Conservation (phyloP, 495 filamentous ascomycete species). For the Hyphodiscus hymeniophilus region DNA sequence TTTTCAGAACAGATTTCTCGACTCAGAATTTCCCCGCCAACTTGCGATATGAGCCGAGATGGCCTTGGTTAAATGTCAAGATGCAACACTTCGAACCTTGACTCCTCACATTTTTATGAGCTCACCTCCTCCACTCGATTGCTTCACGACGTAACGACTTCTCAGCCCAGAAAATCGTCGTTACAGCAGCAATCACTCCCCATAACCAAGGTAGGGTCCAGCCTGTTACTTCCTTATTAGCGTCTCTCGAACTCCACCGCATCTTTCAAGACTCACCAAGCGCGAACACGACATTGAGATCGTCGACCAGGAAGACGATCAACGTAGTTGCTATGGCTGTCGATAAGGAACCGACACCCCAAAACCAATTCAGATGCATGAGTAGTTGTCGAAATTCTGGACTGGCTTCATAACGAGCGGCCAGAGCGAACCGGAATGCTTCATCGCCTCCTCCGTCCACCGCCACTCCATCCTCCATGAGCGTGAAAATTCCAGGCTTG, state of each 20-base stretch:
- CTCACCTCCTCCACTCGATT: no score
- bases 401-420: neutral
- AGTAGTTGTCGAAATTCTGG: neutral
- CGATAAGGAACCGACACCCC: neutral
- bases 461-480: neutral
- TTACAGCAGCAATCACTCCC: neutral
- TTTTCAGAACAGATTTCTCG: no score
- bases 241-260: neutral
- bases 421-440: neutral
- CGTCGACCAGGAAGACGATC: neutral
- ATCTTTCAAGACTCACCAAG: neutral
- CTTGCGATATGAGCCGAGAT: no score
- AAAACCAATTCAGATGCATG: neutral
- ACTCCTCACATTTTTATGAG: no score
- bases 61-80: no score
- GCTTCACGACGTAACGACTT: no score
- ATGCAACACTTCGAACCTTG: no score
- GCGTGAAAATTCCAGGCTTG: neutral
- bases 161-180: neutral
- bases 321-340: neutral
- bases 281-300: neutral
- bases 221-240: neutral
- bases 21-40: no score
- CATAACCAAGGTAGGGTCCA: neutral
- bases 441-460: neutral